A percentile compares a stretch with the other conserved stretches of the same genome.
These are phyloP conservation scores for Aspergillus intermedius DNA, from an alignment of 2,329 filamentous ascomycete species.

Conservation along the genomic window DNA sequence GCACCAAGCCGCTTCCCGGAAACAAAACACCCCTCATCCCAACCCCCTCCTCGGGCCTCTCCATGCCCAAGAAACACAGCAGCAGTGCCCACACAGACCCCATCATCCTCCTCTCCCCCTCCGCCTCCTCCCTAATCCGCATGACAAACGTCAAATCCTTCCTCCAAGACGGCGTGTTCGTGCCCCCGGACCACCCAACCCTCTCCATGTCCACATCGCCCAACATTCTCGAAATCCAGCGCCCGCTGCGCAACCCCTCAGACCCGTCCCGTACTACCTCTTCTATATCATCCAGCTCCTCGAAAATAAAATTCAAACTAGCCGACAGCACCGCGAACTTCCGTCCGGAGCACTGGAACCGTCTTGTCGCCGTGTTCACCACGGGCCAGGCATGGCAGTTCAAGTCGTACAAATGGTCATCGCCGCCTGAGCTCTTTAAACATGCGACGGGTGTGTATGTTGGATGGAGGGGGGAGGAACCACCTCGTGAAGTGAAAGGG, in stretches of 20 bases:
- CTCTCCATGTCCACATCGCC: slow-evolving; percentile 58
- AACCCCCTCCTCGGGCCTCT: slow-evolving; percentile 32
- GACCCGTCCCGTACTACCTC: slow-evolving; percentile 15
- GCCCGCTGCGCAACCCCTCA: slow-evolving; percentile 54
- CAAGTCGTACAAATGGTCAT: slow-evolving; percentile 94
- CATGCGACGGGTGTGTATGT: slow-evolving; percentile 84
- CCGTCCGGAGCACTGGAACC: slow-evolving; percentile 95
- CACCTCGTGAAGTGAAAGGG: slow-evolving; percentile 68
- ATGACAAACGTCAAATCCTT: slow-evolving; percentile 96
- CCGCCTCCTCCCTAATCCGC: slow-evolving; percentile 86
- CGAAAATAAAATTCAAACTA: slow-evolving; percentile 76
- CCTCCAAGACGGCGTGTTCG: slow-evolving; percentile 76
- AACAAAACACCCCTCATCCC: slow-evolving; percentile 27
- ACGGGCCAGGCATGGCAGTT: slow-evolving; percentile 98
- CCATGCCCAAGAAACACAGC: slow-evolving; percentile 34
- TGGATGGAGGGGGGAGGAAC: slow-evolving; percentile 79
- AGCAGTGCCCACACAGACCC: slow-evolving; percentile 56
- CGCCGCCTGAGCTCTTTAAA: slow-evolving; percentile 79
- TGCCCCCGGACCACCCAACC: slow-evolving; percentile 61
- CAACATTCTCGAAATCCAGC: slow-evolving; percentile 80
- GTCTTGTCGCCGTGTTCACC: slow-evolving; percentile 93
- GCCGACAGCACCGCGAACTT: slow-evolving; percentile 91
- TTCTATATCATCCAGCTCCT: slow-evolving; percentile 13
- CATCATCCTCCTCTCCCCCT: slow-evolving; percentile 94
- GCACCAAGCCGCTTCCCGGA: slow-evolving; percentile 13